Base-by-base conservation (phyloP, 2,329 filamentous ascomycete species). In the Cucurbitaria berberidis region DNA sequence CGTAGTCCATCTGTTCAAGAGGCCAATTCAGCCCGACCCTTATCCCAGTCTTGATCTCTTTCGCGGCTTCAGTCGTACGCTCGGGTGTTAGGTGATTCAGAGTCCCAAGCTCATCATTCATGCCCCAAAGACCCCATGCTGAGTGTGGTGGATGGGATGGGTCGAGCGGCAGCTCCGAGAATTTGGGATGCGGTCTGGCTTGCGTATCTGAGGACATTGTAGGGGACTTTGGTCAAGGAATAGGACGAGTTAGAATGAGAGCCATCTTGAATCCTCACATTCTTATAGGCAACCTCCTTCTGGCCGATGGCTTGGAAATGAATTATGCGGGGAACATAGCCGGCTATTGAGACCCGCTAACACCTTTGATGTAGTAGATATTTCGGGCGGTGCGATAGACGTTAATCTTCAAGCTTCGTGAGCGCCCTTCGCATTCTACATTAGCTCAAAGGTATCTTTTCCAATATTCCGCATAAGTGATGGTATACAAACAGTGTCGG, bases 41-140 rank as follows among this genome's bases (percentile, higher is more conserved):
- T 16, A 24, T 24, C 8, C 63, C 63, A 13, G 59, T 59, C 48
- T 57, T 63, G 8, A 66, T 48, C 45, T 64, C 57, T 21, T 55
- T 61, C 15, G 63, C 63, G 13, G 63, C 63, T 22, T 52, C 57
- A 10, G 63, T 53, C n/a, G 62, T 64, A 18, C 56, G 35, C 19
- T 64, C 61, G 3, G 55, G 40, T 11, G 63, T 66, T 10, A 66
- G 44, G 35, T 66, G 61, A 41, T 66, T 66, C 24, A 66, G 35
- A 3, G 59, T 62, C 2, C 63, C 63, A 5, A 66, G 52, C 32
- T 64, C 63, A 45, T 66, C 61, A 29, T 64, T 57, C 18, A 39
- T 45, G 4, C 63, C 61, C 59, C 59, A 66, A 21, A 66, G 55
- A 18, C 63, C 61, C 63, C 63, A 66, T 45, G 63, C 61, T 42